phyloP scores from a whole-genome alignment of 2,329 filamentous ascomycete species.

The Fusarium subglutinans region DNA sequence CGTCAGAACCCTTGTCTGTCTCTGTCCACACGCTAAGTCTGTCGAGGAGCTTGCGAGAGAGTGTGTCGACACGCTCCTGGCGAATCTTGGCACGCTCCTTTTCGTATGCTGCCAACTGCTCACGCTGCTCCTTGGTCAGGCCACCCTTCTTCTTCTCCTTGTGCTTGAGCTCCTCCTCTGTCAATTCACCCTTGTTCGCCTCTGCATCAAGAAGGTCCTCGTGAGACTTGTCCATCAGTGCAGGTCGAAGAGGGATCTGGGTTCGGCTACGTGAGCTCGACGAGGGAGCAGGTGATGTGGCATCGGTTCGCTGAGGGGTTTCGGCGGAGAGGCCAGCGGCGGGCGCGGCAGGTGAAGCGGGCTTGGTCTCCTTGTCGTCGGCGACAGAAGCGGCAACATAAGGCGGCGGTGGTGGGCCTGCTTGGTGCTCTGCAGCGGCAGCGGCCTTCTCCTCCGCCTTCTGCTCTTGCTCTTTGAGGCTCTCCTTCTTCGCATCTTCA shows the following conservation, averaged over 20 bases:
- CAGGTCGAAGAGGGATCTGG: conserved; percentile 79
- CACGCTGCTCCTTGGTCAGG: conserved; percentile 89
- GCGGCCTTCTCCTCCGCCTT: conserved; percentile 25
- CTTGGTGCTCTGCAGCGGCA: conserved; percentile 42
- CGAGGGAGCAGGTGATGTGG: conserved; percentile 55
- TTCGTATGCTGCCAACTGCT: conserved; percentile 89
- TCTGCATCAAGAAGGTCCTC: conserved; percentile 64
- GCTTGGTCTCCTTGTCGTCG: conserved; percentile 49
- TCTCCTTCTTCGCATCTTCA: conserved; percentile 65
- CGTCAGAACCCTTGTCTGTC: conserved; percentile 87
- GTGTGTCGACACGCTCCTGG: conserved; percentile 87
- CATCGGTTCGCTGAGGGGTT: conserved; percentile 44
- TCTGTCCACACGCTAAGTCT: conserved; percentile 96
- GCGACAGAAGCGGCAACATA: conserved; percentile 51
- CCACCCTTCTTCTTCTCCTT: conserved; percentile 87
- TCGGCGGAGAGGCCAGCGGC: conserved; percentile 30
- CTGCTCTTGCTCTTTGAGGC: conserved; percentile 55
- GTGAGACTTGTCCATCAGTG: conserved; percentile 83
- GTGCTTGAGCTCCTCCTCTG: conserved; percentile 56
- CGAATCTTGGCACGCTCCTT: conserved; percentile 83
- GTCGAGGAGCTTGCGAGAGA: conserved; percentile 86
- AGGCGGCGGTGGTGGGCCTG: conserved; percentile 47
- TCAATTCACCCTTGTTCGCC: conserved; percentile 77
- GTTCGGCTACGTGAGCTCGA: conserved; percentile 54
- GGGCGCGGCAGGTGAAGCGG: conserved; percentile 27